A percentile compares a stretch with the other conserved stretches of the same genome.
Conservation (phyloP, 768 basidiomycete genomes). For the Mycena metata region DNA sequence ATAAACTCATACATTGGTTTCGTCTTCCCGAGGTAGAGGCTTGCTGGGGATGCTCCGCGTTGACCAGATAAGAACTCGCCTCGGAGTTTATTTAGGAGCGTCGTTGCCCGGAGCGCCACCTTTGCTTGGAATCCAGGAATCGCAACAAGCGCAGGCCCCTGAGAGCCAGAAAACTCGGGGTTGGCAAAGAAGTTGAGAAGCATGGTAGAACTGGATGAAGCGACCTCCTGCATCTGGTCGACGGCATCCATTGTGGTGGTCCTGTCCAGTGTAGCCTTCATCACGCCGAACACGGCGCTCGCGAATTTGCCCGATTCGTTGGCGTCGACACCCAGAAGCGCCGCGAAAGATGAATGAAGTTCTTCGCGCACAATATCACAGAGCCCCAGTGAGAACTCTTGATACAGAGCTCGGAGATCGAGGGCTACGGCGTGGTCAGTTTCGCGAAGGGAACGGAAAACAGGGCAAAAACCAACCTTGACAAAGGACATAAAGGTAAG, state of each 20-base stretch:
- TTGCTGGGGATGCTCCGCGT: conserved; percentile 77
- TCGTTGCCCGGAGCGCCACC: conserved; percentile 62
- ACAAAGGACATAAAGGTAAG: conserved; percentile 79
- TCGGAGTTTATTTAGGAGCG: conserved; percentile 63
- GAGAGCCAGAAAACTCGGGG: conserved; percentile 53
- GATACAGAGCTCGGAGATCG: conserved; percentile 81
- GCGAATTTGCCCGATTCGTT: conserved; percentile 48
- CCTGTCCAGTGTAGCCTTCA: conserved; percentile 71
- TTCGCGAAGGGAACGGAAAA: neutral
- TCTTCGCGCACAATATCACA: conserved; percentile 63
- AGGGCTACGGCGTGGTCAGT: conserved; percentile 59
- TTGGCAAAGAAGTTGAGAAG: conserved; percentile 61
- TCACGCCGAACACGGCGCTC: conserved; percentile 53
- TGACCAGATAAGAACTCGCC: conserved; percentile 71
- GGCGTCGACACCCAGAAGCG: conserved; percentile 42
- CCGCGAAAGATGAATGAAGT: conserved; percentile 59
- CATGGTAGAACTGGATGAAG: conserved; percentile 66
- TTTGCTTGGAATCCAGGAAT: conserved; percentile 69
- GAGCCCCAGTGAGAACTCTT: conserved; percentile 67
- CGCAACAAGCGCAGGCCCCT: conserved; percentile 47
- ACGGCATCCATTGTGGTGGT: conserved; percentile 78
- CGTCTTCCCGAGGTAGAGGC: conserved; percentile 69
- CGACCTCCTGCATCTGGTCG: conserved; percentile 74
- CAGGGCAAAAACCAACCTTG: conserved; percentile 59
- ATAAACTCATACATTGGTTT: conserved; percentile 78